Conservation (phyloP, 257 asterid species). For the Plantago ovata region DNA sequence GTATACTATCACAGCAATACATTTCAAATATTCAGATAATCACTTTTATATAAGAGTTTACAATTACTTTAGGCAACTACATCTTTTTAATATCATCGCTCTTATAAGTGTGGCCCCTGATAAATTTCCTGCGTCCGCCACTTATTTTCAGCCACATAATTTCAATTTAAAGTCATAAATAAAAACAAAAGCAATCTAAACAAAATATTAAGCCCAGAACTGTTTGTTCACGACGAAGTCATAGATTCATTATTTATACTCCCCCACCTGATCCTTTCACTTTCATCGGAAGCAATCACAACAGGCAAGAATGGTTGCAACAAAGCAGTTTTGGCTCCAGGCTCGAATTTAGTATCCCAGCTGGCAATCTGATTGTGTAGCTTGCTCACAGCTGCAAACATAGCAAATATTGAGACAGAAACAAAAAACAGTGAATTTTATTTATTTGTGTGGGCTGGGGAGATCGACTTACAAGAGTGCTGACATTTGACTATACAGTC, state of each 20-base stretch:
- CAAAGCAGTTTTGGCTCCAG: conserved; percentile 72
- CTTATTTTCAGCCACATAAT: conserved; percentile 5
- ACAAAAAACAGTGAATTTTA: neutral
- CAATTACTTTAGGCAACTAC: too few relatives aligned
- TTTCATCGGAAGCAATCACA: conserved; percentile 90
- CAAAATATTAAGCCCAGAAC: conserved; percentile 5
- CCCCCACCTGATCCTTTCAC: conserved; percentile 76
- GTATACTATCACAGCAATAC: too few relatives aligned
- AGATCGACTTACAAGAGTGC: conserved; percentile 59
- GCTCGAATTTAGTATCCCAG: conserved; percentile 95
- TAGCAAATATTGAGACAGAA: conserved; percentile 17
- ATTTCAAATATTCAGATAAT: too few relatives aligned
- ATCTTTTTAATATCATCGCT: too few relatives aligned
- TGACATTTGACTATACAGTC: conserved; percentile 85
- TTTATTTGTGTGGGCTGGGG: neutral
- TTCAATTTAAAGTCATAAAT: neutral
- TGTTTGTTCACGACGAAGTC: conserved; percentile 3
- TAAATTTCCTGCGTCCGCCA: too few relatives aligned
- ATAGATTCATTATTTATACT: neutral
- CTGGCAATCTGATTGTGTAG: conserved; percentile 88
- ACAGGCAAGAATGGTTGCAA: conserved; percentile 86
- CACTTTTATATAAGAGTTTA: too few relatives aligned
- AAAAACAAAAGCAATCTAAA: neutral
- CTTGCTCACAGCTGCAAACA: conserved; percentile 71
- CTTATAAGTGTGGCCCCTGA: too few relatives aligned